phyloP scores from a whole-genome alignment of 169 alveolate genomes.

The Nephromyces sp. region DNA sequence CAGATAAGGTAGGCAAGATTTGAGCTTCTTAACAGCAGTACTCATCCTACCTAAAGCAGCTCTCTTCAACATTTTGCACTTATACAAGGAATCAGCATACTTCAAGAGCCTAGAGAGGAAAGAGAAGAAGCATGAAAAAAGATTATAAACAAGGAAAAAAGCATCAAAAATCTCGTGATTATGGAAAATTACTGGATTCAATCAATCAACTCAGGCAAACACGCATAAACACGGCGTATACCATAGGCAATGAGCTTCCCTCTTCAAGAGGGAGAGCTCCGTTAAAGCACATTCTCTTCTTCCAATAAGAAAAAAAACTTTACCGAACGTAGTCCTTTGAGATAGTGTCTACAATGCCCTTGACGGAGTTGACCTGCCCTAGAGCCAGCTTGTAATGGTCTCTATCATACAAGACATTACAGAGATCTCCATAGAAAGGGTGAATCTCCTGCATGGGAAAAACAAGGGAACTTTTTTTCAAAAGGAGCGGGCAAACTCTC shows the following conservation, averaged over 20 bases:
- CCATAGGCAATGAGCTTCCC: too few species aligned
- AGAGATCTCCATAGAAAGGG: conserved; percentile 95
- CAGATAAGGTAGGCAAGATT: conserved; percentile 83
- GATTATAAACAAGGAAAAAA: too few species aligned
- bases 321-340: conserved; percentile 95
- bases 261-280: too few species aligned
- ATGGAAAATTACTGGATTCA: too few species aligned
- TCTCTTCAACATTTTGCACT: conserved; percentile 91
- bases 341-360: conserved; percentile 77
- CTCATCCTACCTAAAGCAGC: conserved; percentile 98
- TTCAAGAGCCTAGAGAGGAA: conserved; percentile 86
- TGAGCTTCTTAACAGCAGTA: conserved; percentile 91
- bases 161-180: too few species aligned
- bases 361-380: conserved; percentile 90
- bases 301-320: too few species aligned
- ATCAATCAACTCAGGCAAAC: too few species aligned
- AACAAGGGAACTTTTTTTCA: too few species aligned
- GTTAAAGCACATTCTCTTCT: too few species aligned
- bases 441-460: conserved; percentile 87
- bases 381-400: conserved; percentile 98
- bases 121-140: too few species aligned
- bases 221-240: too few species aligned
- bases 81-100: conserved; percentile 90
- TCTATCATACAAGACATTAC: conserved; percentile 93
- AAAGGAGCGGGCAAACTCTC: too few species aligned